Conservation (phyloP, 1,284 basidiomycete species). For the Coriolopsis trogii region DNA sequence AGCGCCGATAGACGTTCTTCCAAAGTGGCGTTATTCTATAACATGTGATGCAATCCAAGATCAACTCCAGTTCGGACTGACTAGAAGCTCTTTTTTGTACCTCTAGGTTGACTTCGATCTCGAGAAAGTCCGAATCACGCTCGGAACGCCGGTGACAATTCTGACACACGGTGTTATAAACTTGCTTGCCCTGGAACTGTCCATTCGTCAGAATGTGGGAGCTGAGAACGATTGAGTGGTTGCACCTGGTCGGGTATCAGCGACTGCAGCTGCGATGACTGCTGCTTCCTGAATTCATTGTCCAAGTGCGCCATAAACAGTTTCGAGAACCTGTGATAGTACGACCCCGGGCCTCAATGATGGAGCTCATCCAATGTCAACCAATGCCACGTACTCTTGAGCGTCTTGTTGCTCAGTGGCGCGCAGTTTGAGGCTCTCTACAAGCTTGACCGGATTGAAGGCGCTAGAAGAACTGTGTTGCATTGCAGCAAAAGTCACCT, state of each 20-base stretch:
- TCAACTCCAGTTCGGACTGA: too few relatives aligned
- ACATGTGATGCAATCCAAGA: neutral
- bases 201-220: neutral
- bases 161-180: constrained; percentile 79
- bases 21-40: constrained; percentile 69
- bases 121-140: constrained; percentile 70
- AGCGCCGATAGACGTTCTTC: constrained; percentile 68
- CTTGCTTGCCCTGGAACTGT: constrained; percentile 84
- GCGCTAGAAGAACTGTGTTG: constrained; percentile 70
- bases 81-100: too few relatives aligned
- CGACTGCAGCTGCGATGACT: constrained; percentile 57
- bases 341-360: neutral
- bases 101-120: constrained; percentile 84
- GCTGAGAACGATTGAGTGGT: neutral
- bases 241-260: constrained; percentile 73
- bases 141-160: constrained; percentile 72
- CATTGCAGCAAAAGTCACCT: constrained; percentile 81
- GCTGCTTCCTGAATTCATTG: constrained; percentile 81
- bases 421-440: constrained; percentile 80
- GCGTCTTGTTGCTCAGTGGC: constrained; percentile 92
- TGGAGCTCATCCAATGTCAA: constrained; percentile 1
- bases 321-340: constrained; percentile 88
- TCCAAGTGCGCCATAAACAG: constrained; percentile 89
- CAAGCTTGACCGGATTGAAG: constrained; percentile 82
- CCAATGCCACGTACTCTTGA: constrained; percentile 69